Base-by-base conservation (phyloP, 139 green algal species). In the Haematococcus sp. region DNA sequence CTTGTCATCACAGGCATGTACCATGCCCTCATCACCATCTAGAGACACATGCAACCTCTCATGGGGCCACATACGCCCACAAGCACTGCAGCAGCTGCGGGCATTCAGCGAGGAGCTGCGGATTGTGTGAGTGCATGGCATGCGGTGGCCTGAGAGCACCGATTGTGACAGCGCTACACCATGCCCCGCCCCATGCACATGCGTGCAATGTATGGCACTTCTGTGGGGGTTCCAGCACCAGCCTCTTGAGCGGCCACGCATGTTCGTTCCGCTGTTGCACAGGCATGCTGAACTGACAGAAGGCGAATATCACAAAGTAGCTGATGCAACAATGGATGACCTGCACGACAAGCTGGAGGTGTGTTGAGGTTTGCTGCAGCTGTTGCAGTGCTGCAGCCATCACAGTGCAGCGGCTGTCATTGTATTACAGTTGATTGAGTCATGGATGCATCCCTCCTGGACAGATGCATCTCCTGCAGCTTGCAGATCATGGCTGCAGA, bases 331-430 rank as follows among this genome's bases (percentile, higher is more conserved):
- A 2, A 69, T 95, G 44, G 84, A 93, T 7, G 30, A 70, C 4
- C 52, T 95, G 70, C 77, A 82, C 22, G 89, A 93, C 7, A 77
- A 79, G 40, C 34, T 95, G 19, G 90, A 95, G 76, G 85, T 86
- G 32, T 17, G 73, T 15, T 13, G 15, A 5, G 13, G n/a, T 32
- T 20, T 3, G 43, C 23, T 31, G 33, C 25, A 58, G 9, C 4
- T 34, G 19, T 16, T 61, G 54, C 13, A 46, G 28, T 19, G 19
- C 19, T 28, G 44, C 46, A 46, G 11, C 46, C 19, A 56, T n/a
- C n/a, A n/a, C n/a, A n/a, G n/a, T n/a, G n/a, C n/a, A n/a, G n/a
- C n/a, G n/a, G n/a, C n/a, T n/a, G n/a, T n/a, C n/a, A n/a, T n/a
- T n/a, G n/a, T n/a, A n/a, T n/a, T n/a, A n/a, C n/a, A n/a, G n/a